Base-by-base conservation (phyloP, 2,329 filamentous ascomycete genomes). In the Phoma sp. region DNA sequence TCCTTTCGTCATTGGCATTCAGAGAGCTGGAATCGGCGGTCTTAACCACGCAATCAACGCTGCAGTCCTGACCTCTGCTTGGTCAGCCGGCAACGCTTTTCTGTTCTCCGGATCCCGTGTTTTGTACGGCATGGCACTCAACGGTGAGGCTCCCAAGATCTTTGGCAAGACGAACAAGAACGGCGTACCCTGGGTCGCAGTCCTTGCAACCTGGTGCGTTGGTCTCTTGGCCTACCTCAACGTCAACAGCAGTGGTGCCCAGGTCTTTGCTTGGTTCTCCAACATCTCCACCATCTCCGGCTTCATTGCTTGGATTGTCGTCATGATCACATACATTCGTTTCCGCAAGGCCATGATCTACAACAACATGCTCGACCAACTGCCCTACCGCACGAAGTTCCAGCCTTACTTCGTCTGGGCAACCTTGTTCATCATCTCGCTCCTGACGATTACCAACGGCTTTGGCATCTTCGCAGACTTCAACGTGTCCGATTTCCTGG, bases 41-140 rank as follows among this genome's bases (percentile, higher is more conserved):
- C 81, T 92, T 5, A 87, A 89, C 0, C 86, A 85, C 2, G 82
- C 92, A 39, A 87, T 93, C 72, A 93, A 93, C 68, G 89, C 88
- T 27, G 80, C 91, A 9, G 85, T 93, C 58, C 80, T 92, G 56
- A 89, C 87, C 0, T 89, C 87, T 0, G 88, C 87, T 0, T 89
- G 85, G 80, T 90, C 88, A 0, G 81, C 88, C 0, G 86, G 84
- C 0, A 91, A 91, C 62, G 85, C 88, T 57, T 84, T 83, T 62
- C 79, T 91, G n/a, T 80, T 79, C 60, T 77, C 78, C 0, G 80
- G 79, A 4, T 82, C 79, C 3, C 78, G 82, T 49, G 78, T 79
- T 18, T 72, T 85, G 3, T 83, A 82, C 59, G 75, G 73, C 13
- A 70, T 79, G 60, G 77, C 78, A 1, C 72, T 82, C 39, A 79